phyloP scores from a whole-genome alignment of 108 stramenopile species.

The Aurantiochytrium sp. region DNA sequence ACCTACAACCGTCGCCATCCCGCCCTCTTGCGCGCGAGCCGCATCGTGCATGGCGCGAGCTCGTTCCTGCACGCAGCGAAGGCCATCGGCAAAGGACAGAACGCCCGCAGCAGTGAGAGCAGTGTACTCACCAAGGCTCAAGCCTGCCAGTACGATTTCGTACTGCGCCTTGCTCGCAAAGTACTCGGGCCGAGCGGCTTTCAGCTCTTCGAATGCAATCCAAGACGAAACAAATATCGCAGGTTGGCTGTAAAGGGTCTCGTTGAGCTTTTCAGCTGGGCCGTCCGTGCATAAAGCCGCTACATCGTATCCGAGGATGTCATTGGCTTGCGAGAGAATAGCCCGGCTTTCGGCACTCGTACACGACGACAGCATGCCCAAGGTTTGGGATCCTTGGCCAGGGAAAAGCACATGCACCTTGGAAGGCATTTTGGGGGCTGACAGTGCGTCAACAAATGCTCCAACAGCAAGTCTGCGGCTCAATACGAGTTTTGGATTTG shows the following conservation, averaged over 20 bases:
- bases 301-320: neutral
- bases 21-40: neutral
- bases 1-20: neutral
- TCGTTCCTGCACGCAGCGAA: neutral
- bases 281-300: neutral
- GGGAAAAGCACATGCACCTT: neutral
- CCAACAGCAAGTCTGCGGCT: too few relatives aligned
- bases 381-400: neutral
- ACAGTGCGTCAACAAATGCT: too few relatives aligned
- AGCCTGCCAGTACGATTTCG: neutral
- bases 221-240: neutral
- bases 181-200: neutral
- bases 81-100: neutral
- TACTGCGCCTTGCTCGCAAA: neutral
- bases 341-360: neutral
- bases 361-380: neutral
- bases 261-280: neutral
- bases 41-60: neutral
- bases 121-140: neutral
- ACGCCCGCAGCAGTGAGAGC: neutral
- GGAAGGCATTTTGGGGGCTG: neutral
- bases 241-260: constrained; percentile 1
- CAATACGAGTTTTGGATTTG: too few relatives aligned
- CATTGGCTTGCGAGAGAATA: neutral
- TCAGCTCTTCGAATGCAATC: neutral